phyloP scores from a whole-genome alignment of 345 rosid species.

The Anacardium occidentale region DNA sequence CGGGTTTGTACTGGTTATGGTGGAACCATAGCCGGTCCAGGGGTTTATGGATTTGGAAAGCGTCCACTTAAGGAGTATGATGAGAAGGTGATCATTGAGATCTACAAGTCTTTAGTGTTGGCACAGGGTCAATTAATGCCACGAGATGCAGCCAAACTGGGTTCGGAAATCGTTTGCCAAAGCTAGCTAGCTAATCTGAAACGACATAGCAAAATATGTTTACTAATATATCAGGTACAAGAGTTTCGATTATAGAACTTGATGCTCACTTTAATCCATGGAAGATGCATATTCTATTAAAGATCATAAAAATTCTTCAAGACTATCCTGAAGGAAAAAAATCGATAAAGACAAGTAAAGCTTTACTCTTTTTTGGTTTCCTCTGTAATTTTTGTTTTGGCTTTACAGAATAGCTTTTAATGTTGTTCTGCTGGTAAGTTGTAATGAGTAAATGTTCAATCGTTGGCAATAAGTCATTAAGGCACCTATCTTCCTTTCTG shows the following conservation, averaged over 20 bases:
- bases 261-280: not conserved
- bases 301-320: not conserved
- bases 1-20: constrained; percentile 30
- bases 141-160: constrained; percentile 34
- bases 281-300: not conserved
- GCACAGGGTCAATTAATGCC: constrained; percentile 46
- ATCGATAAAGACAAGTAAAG: not conserved
- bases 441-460: constrained; percentile 3
- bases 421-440: not conserved
- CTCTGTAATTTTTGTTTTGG: not conserved
- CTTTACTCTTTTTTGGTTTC: not conserved
- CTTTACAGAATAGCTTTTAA: not conserved
- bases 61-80: constrained; percentile 51
- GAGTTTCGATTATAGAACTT: not conserved
- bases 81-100: constrained; percentile 55
- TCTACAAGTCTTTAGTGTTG: constrained; percentile 61
- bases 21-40: constrained; percentile 15
- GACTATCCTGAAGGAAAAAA: not conserved
- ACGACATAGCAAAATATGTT: not conserved
- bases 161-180: constrained; percentile 22
- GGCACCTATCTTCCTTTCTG: constrained; percentile 9
- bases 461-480: not conserved
- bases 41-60: constrained; percentile 25
- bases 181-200: not conserved
- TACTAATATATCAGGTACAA: not conserved